phyloP scores from a whole-genome alignment of 306 rosid genomes.

The Adenanthera pavonina region DNA sequence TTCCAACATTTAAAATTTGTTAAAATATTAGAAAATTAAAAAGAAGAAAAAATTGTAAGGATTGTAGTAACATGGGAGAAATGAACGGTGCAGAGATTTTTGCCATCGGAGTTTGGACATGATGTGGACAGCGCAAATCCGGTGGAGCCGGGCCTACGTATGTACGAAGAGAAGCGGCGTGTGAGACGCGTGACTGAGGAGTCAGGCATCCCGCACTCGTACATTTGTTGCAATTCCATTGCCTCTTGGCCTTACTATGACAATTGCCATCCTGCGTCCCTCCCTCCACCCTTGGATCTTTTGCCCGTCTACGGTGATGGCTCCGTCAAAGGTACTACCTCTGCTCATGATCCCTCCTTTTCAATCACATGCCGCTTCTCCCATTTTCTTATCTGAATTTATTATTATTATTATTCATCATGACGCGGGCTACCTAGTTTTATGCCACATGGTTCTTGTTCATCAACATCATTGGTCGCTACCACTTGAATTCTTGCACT shows the following conservation, averaged over 20 bases:
- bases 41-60: too few species aligned
- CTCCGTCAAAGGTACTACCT: slow-evolving; percentile 64
- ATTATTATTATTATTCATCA: too few species aligned
- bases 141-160: slow-evolving; percentile 63
- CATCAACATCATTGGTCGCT: too few species aligned
- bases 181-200: slow-evolving; percentile 54
- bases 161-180: slow-evolving; percentile 59
- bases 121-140: slow-evolving; percentile 76
- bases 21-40: too few species aligned
- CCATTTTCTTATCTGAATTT: too few species aligned
- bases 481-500: too few species aligned
- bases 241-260: slow-evolving; percentile 79
- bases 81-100: slow-evolving; percentile 54
- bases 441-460: too few species aligned
- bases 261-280: slow-evolving; percentile 59
- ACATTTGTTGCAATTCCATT: slow-evolving; percentile 77
- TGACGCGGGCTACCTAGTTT: too few species aligned
- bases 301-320: slow-evolving; percentile 79
- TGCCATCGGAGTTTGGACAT: slow-evolving; percentile 85
- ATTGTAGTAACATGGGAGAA: too few species aligned
- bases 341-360: too few species aligned
- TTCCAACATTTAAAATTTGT: too few species aligned
- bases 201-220: slow-evolving; percentile 53
- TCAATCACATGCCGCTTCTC: too few species aligned
- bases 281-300: slow-evolving; percentile 65